Percentiles rank a stretch among this genome's conserved stretches.
These are phyloP conservation scores for Aspergillus puulaauensis DNA, from an alignment of 2,329 filamentous ascomycete genomes.

Conservation along the genomic window DNA sequence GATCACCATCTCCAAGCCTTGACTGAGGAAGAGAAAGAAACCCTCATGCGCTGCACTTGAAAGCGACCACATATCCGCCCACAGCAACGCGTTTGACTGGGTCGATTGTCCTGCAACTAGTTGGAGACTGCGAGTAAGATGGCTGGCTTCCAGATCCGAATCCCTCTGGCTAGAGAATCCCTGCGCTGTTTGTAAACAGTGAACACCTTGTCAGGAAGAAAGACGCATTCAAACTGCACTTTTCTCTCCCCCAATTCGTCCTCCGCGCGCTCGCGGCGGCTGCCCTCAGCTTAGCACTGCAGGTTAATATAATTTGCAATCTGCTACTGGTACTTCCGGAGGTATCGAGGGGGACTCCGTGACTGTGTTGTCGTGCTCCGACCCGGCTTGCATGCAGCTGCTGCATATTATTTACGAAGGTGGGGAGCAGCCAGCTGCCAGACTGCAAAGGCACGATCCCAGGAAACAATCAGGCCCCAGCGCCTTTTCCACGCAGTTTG, in stretches of 20 bases:
- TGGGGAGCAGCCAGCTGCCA: constrained; percentile 1
- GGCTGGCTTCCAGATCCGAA: constrained; percentile 8
- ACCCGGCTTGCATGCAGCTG: constrained; percentile 20
- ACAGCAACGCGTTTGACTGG: constrained; percentile 15
- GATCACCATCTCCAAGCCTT: background rate
- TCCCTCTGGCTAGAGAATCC: background rate
- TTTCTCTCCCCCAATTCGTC: background rate
- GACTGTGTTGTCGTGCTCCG: background rate
- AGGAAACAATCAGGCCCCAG: constrained; percentile 1
- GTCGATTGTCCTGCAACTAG: constrained; percentile 10
- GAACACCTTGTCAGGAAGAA: background rate
- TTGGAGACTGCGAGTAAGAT: constrained; percentile 7
- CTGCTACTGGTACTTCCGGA: background rate
- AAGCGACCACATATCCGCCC: constrained; percentile 27
- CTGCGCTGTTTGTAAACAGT: constrained; percentile 5
- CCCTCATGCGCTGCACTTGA: constrained; percentile 19
- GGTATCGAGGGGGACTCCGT: background rate
- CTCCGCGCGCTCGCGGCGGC: constrained; percentile 8
- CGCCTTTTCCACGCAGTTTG: constrained; percentile 4
- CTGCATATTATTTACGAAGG: constrained; percentile 8
- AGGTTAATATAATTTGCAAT: constrained; percentile 10
- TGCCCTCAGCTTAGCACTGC: background rate
- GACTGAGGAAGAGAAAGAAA: background rate
- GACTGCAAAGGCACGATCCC: constrained; percentile 4
- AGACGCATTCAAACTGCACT: background rate